These are phyloP conservation scores for Thozetella sp. DNA, from an alignment of 495 filamentous ascomycete genomes.

Conservation along the genomic window DNA sequence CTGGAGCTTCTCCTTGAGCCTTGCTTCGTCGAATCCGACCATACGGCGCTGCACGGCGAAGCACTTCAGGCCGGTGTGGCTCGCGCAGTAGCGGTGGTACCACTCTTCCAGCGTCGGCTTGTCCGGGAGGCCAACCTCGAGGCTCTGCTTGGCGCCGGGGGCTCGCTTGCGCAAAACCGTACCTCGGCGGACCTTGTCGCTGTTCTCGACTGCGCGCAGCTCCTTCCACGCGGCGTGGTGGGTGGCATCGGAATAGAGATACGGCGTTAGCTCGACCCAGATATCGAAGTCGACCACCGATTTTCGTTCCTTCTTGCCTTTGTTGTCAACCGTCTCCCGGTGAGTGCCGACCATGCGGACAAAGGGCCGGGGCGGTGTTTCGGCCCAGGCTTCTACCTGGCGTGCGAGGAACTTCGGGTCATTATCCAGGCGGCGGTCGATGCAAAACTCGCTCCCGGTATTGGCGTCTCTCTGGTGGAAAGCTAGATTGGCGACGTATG, in stretches of 20 bases:
- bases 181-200: slow-evolving; percentile 39
- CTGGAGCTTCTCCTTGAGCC: slow-evolving; percentile 42
- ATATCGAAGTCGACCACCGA: slow-evolving; percentile 54
- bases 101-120: slow-evolving; percentile 53
- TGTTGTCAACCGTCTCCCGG: slow-evolving; percentile 39
- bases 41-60: slow-evolving; percentile 54
- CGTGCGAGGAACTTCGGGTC: slow-evolving; percentile 40
- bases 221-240: slow-evolving; percentile 23
- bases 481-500: slow-evolving; percentile 8
- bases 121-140: slow-evolving; percentile 28
- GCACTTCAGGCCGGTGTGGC: slow-evolving; percentile 46
- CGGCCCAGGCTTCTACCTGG: slow-evolving; percentile 40
- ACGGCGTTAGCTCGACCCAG: slow-evolving; percentile 47
- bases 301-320: slow-evolving; percentile 43
- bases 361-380: slow-evolving; percentile 43
- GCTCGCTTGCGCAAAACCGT: slow-evolving; percentile 39
- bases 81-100: slow-evolving; percentile 57
- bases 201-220: slow-evolving; percentile 37
- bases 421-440: slow-evolving; percentile 35
- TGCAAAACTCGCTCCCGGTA: slow-evolving; percentile 30
- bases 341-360: slow-evolving; percentile 53
- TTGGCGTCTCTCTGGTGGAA: slow-evolving; percentile 20
- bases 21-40: slow-evolving; percentile 49
- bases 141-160: slow-evolving; percentile 33
- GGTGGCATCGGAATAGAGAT: slow-evolving; percentile 41